Evolutionary conservation across 345 rosid species (phyloP), one percentile per base, ranked within the genome.

Genomic region (Moricandia arvensis): DNA sequence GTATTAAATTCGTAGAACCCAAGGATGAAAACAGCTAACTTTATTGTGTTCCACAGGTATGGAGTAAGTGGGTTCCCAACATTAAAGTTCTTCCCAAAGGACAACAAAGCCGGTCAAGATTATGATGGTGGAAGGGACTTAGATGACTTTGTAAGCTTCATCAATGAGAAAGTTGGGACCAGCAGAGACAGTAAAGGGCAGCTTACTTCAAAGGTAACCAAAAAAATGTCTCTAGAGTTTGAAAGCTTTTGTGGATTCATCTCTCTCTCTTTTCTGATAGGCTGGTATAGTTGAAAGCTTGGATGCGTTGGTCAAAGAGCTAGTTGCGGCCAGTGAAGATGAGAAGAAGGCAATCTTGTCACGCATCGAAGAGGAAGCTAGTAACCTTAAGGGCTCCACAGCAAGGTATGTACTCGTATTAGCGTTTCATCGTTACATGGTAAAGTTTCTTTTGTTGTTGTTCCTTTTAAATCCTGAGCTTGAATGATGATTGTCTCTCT

Each of bases 11-110:
- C 26, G n/a, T 59, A 13, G 51, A 30, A 11, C 33, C 24, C 18
- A 51, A 53, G 38, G 37, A 37, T 66, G 1, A 15, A 71, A 21
- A n/a, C 59, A 49, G 53, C 55, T 33, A 9, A 31, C 59, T 15
- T 61, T 16, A 3, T 41, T 63, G 54, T 49, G 66, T 21, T 34
- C 7, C 74, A 58, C 83, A 95, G 97, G 86, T 89, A 80, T 63
- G 99, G 91, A 75, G 91, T 93, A 45, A 93, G 94, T 74, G 99
- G 97, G 58, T 93, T 26, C 85, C 99, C 99, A 68, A 93, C 97
- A 24, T 60, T 96, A 75, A 96, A 90, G 71, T 93, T 91, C 81
- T 96, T 96, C 73, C 96, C 99, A 7, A 89, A 86, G 77, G 81
- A 86, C 82, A 93, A 93, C 86, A 93, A 91, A 87, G 98, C 84